Evolutionary conservation across 495 filamentous ascomycete species (phyloP), one percentile per base, ranked within the genome.

Genomic region (Cairneyella variabilis): DNA sequence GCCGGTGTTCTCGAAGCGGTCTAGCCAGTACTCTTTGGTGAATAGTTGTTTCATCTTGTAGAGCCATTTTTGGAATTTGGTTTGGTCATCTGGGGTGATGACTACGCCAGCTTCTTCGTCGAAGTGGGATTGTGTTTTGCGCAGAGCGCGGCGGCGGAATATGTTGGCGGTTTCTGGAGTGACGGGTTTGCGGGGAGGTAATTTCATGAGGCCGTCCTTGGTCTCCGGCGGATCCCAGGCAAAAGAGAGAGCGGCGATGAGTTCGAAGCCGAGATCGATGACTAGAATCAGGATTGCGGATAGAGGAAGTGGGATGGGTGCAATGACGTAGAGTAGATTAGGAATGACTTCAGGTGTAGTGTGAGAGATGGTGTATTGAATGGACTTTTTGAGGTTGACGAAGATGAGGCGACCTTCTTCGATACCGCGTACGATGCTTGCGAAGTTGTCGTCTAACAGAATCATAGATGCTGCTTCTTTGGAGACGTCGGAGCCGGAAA

Each of bases 401-500:
- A 85, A 85, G n/a, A 86, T 65, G 21, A 79, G 72, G 26, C 83
- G 74, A 21, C 83, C 83, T 62, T 83, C 79, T 56, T 80, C 73
- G 47, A 86, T 74, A 23, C 76, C 83, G 28, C 71, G 83, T 23
- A 91, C 82, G 41, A 90, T 93, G 2, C 81, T 85, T 12, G 87
- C 88, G 61, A 95, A 95, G 67, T 91, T 91, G 65, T 92, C 89
- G 27, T 60, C 57, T 54, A 84, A 81, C 23, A 95, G 73, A 12
- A 95, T 83, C 65, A 95, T 83, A 56, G 89, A 86, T 0, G 88
- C 85, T 2, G 89, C 89, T 61, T 91, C 88, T 63, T 89, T 91
- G n/a, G 90, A 86, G 18, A 92, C 89, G 66, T 95, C 90, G 25
- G 82, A 86, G 1, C 89, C 89, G 46, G 83, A 74, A 27, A 86